phyloP scores from a whole-genome alignment of 2,329 filamentous ascomycete species.

The Colletotrichum neosansevieriae region DNA sequence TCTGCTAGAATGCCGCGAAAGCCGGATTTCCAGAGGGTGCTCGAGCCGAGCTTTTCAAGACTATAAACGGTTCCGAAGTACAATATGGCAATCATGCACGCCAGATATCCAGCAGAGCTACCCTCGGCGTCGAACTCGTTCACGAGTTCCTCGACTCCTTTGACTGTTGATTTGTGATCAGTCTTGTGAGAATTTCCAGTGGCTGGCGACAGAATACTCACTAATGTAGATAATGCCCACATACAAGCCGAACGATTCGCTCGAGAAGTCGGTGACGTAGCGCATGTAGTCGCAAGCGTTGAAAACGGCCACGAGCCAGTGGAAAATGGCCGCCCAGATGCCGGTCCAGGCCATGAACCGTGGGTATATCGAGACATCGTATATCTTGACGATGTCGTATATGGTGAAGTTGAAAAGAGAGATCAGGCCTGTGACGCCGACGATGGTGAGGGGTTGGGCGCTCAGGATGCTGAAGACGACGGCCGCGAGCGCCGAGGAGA shows the following conservation, averaged over 20 bases:
- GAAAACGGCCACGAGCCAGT: constrained; percentile 65
- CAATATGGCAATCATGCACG: constrained; percentile 44
- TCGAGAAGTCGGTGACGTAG: constrained; percentile 69
- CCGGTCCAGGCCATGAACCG: constrained; percentile 67
- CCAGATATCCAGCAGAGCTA: constrained; percentile 59
- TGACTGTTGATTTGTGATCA: not conserved
- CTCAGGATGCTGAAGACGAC: constrained; percentile 65
- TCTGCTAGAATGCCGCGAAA: constrained; percentile 62
- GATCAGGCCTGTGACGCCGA: constrained; percentile 68
- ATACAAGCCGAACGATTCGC: constrained; percentile 65
- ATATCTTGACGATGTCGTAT: constrained; percentile 64
- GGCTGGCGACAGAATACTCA: constrained; percentile 44
- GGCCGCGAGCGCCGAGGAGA: constrained; percentile 66
- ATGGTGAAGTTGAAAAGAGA: constrained; percentile 70
- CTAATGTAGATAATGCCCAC: constrained; percentile 68
- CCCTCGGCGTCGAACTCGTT: constrained; percentile 57
- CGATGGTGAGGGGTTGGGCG: constrained; percentile 67
- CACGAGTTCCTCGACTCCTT: constrained; percentile 64
- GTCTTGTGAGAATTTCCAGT: constrained; percentile 56
- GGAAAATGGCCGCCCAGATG: constrained; percentile 69
- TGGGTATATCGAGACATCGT: constrained; percentile 63
- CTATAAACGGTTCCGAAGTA: constrained; percentile 64
- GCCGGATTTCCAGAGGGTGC: constrained; percentile 57
- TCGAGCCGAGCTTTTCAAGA: constrained; percentile 61
- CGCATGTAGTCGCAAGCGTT: constrained; percentile 70